Percentiles rank a stretch among this genome's conserved stretches.
Evolutionary conservation across 495 filamentous ascomycete species (phyloP).

Genomic region (Neurospora sublineolata): DNA sequence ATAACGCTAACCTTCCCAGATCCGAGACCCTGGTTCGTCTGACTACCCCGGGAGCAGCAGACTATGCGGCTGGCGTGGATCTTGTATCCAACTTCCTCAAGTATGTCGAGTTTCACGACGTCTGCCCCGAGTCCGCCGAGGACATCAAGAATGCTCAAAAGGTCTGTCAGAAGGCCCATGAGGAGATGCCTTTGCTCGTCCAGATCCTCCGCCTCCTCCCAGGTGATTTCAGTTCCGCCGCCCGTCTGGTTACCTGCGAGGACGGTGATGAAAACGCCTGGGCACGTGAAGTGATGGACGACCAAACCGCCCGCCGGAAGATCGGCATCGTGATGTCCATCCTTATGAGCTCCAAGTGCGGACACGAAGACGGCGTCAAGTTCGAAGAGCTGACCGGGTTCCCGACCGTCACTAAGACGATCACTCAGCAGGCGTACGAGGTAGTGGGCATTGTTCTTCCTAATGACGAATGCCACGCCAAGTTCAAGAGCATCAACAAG

Average conservation of each 20-base stretch:
- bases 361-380: not conserved
- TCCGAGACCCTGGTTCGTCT: conserved; percentile 7
- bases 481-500: conserved; percentile 11
- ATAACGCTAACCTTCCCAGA: conserved; percentile 7
- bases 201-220: conserved; percentile 44
- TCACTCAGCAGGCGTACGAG: conserved; percentile 23
- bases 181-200: conserved; percentile 50
- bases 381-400: not conserved
- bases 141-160: conserved; percentile 54
- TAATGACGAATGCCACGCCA: conserved; percentile 5
- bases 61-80: conserved; percentile 15
- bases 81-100: conserved; percentile 80
- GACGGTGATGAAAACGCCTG: not conserved
- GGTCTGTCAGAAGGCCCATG: conserved; percentile 55
- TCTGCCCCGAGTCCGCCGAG: conserved; percentile 66
- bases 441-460: conserved; percentile 20
- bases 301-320: not conserved
- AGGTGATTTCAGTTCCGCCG: conserved; percentile 61
- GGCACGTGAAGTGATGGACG: conserved; percentile 3
- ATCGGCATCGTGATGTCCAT: conserved; percentile 8
- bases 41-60: conserved; percentile 6
- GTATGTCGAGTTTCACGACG: conserved; percentile 72
- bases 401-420: conserved; percentile 3
- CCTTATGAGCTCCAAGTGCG: conserved; percentile 2
- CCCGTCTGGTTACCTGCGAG: conserved; percentile 17